Conservation (phyloP, 2,329 filamentous ascomycete genomes). For the Aspergillus pseudoterreus region DNA sequence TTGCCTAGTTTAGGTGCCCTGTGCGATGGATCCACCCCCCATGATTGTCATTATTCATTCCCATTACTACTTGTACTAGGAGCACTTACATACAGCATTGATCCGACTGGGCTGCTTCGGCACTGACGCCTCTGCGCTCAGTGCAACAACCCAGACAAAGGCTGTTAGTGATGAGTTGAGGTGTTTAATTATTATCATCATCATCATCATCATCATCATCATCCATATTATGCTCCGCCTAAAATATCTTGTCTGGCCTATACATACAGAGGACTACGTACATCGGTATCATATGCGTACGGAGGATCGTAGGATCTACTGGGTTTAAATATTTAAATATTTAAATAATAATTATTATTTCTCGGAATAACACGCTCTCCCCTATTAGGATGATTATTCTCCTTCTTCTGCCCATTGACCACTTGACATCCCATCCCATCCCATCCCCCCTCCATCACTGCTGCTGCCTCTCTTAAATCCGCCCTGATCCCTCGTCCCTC, state of each 20-base stretch:
- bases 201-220: too few species aligned
- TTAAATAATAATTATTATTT: neutral
- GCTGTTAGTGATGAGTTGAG: too few species aligned
- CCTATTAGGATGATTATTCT: neutral
- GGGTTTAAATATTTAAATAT: neutral
- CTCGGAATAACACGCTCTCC: neutral
- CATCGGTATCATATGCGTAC: too few species aligned
- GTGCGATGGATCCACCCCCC: conserved; percentile 10
- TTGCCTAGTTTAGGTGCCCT: conserved; percentile 15
- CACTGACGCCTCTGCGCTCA: neutral
- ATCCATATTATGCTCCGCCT: too few species aligned
- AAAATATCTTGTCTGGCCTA: too few species aligned
- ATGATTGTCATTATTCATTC: conserved; percentile 4
- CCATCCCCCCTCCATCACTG: neutral
- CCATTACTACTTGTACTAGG: neutral
- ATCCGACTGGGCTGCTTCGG: conserved; percentile 1
- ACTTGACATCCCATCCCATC: neutral
- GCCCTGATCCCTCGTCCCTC: neutral
- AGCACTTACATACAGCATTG: conserved; percentile 2
- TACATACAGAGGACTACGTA: too few species aligned
- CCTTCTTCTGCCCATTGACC: neutral
- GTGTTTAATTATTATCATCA: too few species aligned
- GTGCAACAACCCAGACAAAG: neutral
- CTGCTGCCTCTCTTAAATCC: neutral
- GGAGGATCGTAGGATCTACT: too few species aligned